Percentiles rank a stretch among this genome's conserved stretches.
These are phyloP conservation scores for Eragrostis nindensis DNA, from an alignment of 176 grass and related monocot genomes.

Conservation along the genomic window DNA sequence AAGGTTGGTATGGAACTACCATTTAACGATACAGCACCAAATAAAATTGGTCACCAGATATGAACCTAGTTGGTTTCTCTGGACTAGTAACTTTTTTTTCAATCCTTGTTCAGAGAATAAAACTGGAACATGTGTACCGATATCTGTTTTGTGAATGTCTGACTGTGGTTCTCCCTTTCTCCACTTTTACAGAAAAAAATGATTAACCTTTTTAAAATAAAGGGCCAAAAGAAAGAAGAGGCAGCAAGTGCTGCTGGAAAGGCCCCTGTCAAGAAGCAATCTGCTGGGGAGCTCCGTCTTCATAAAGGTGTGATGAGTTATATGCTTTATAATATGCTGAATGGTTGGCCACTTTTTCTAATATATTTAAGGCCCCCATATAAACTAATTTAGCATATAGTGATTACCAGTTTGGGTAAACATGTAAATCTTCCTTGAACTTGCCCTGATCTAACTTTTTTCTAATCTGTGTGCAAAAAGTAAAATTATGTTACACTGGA, in stretches of 20 bases:
- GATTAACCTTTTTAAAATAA: constrained; percentile 94
- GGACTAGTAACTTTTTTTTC: not conserved
- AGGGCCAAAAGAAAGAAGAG: constrained; percentile 80
- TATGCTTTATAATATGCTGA: not conserved
- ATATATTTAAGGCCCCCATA: constrained; percentile 17
- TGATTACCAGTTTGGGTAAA: not conserved
- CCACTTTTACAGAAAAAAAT: constrained; percentile 52
- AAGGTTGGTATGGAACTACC: not conserved
- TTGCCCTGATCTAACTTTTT: not conserved
- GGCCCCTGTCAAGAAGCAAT: constrained; percentile 72
- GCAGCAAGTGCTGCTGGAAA: constrained; percentile 72
- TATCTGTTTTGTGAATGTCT: not conserved
- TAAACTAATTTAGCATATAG: not conserved
- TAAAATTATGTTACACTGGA: not conserved
- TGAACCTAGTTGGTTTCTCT: not conserved
- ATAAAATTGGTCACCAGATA: not conserved
- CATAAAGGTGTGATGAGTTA: constrained; percentile 63
- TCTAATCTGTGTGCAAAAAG: not conserved
- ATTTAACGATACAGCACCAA: not conserved
- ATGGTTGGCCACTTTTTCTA: not conserved
- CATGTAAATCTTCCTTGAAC: not conserved
- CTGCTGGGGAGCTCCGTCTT: constrained; percentile 80
- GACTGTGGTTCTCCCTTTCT: constrained; percentile 13
- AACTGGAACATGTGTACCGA: not conserved
- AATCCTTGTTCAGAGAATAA: not conserved